Evolutionary conservation across 1,284 basidiomycete species (phyloP), one percentile per base, ranked within the genome.

Genomic region (Pseudozyma thailandica): DNA sequence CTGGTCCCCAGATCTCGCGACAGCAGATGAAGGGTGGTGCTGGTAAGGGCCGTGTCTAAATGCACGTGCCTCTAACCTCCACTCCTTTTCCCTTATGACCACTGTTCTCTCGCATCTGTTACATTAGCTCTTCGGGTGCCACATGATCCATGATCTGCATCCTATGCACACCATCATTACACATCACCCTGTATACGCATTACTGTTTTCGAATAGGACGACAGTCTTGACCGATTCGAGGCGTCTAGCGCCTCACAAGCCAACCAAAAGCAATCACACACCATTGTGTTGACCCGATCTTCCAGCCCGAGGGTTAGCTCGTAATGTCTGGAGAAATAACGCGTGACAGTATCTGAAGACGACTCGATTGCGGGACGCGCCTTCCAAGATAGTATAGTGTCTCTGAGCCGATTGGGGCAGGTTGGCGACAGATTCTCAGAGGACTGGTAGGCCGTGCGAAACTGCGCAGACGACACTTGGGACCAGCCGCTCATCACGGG

Each of bases 11-110:
- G 86, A 89, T 96, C 54, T 93, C 92, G 83, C 96, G 95, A 87
- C 92, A 95, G 86, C 90, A 91, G 86, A 92, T 92, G 89, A 96
- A 96, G 89, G 93, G 92, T 83, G 89, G 83, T 69, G 83, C 83
- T 37, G 65, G 63, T 46, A 82, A 80, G 78, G 70, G 26, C 46
- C 74, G 76, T 55, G 72, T 78, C 48, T 78, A 78, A 70, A 56
- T 51, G 57, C 48, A 60, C 52, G n/a, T 31, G 13, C n/a, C n/a
- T 45, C 20, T 10, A 9, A 27, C 12, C 38, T 25, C 13, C 18
- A 23, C 37, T 42, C 39, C n/a, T 15, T 41, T n/a, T 13, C 23
- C 13, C 13, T 7, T 25, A 33, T 52, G 30, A 37, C 37, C 47
- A 21, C n/a, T 33, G 20, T 44, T 38, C 50, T 35, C 28, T 53